Conservation (phyloP, 352 stramenopile genomes). For the Chrysophaeum taylorii region DNA sequence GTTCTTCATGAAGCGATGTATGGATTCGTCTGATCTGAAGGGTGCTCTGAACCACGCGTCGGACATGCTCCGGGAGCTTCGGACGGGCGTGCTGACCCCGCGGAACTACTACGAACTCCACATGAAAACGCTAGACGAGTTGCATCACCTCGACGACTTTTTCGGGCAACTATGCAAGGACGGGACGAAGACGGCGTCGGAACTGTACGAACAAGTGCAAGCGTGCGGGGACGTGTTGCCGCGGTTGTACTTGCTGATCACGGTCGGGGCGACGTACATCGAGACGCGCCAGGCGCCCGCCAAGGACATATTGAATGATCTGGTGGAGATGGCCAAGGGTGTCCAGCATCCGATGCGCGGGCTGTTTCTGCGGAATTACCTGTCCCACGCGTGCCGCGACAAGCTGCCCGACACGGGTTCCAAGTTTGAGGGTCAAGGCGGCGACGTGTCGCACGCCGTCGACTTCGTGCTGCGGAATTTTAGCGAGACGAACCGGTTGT, state of each 20-base stretch:
- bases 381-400: conserved; percentile 78
- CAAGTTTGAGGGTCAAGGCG: conserved; percentile 54
- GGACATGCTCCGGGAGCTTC: conserved; percentile 59
- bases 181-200: conserved; percentile 56
- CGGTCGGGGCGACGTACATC: conserved; percentile 90
- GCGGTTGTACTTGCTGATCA: conserved; percentile 90
- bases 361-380: conserved; percentile 94
- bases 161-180: conserved; percentile 58
- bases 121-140: conserved; percentile 78
- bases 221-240: conserved; percentile 89
- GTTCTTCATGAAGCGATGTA: conserved; percentile 57
- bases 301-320: conserved; percentile 83
- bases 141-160: conserved; percentile 85
- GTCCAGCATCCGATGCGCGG: conserved; percentile 94
- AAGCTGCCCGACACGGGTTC: conserved; percentile 76
- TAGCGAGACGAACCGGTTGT: conserved; percentile 93
- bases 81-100: conserved; percentile 68
- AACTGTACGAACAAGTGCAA: conserved; percentile 85
- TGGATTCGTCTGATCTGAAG: conserved; percentile 46
- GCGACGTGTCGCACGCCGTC: conserved; percentile 68
- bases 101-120: conserved; percentile 99
- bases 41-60: conserved; percentile 44
- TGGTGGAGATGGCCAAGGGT: conserved; percentile 96
- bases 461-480: conserved; percentile 94
- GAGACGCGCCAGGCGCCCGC: conserved; percentile 39